Evolutionary conservation across 495 filamentous ascomycete genomes (phyloP), one percentile per base, ranked within the genome.

Genomic region (Glonium stellatum): DNA sequence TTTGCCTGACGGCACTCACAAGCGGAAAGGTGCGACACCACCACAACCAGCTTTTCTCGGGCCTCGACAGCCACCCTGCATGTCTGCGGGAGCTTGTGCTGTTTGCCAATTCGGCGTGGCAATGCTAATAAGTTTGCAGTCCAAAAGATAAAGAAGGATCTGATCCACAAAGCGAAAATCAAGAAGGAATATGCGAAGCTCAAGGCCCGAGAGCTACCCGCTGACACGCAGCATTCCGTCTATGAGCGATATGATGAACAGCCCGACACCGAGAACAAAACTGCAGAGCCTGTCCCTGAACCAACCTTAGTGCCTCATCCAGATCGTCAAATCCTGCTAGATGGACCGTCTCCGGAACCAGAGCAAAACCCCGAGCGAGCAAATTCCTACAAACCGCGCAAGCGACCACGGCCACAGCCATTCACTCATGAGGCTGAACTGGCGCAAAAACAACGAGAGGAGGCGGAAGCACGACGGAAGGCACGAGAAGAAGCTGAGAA

Each of bases 161-260:
- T 98, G 51, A 96, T 98, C 71, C 82, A 89, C 70, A 95, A 92
- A 73, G 92, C 92, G 65, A 96, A 96, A 73, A 79, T 96, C 50
- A 96, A 91, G 73, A 96, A 95, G 73, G 79, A 88, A 46, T 97
- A 96, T 71, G 87, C 85, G 65, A 98, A 96, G 73, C 75, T 96
- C 58, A 89, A 91, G 70, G 83, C 82, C 44, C 77, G 69, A 8
- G 65, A 70, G 42, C 31, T 70, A 12, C 36, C 58, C 3, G 57
- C 62, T 18, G 21, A 49, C 1, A 13, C 60, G n/a, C 68, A 63
- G 0, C 44, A 51, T 22, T 58, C 62, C 21, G 67, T 67, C 52
- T 71, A 67, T 39, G 54, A 64, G 18, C 55, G 31, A 13, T 44
- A 60, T 0, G 61, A 66, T 21, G 51, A 56, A 25, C 19, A 52